phyloP scores from a whole-genome alignment of 2,329 filamentous ascomycete species.

The Thermothelomyces thermophilus region DNA sequence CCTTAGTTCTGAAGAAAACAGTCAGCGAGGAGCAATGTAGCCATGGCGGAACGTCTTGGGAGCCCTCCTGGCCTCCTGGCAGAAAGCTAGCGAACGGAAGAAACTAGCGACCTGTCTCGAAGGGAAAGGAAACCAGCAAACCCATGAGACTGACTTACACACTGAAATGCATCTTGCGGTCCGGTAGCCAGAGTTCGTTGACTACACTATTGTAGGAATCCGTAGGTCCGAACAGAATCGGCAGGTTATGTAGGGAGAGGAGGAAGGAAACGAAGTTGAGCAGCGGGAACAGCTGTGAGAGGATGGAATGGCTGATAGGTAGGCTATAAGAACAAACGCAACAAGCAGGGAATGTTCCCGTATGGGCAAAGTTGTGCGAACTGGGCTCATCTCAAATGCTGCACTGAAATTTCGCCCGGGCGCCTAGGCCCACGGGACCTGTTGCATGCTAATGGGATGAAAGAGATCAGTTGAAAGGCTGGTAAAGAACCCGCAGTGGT shows the following conservation, averaged over 20 bases:
- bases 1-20: slow-evolving; percentile 4
- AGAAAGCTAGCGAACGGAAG: neutral
- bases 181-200: neutral
- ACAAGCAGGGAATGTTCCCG: neutral
- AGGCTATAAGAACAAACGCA: neutral
- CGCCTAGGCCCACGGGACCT: too few relatives aligned
- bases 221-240: neutral
- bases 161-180: slow-evolving; percentile 5
- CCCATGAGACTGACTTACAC: too few relatives aligned
- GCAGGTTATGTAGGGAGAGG: neutral
- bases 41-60: too few relatives aligned
- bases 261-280: neutral
- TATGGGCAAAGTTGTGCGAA: neutral
- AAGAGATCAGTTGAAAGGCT: neutral
- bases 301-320: neutral
- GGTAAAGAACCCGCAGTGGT: neutral
- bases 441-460: neutral
- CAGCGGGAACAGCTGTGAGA: neutral
- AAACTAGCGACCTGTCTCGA: too few relatives aligned
- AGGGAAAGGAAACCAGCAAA: too few relatives aligned
- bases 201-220: neutral
- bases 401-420: slow-evolving; percentile 2
- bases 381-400: neutral
- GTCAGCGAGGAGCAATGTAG: neutral
- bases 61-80: too few relatives aligned